phyloP scores from a whole-genome alignment of 495 filamentous ascomycete species.

The Penicillium macrosclerotiorum region DNA sequence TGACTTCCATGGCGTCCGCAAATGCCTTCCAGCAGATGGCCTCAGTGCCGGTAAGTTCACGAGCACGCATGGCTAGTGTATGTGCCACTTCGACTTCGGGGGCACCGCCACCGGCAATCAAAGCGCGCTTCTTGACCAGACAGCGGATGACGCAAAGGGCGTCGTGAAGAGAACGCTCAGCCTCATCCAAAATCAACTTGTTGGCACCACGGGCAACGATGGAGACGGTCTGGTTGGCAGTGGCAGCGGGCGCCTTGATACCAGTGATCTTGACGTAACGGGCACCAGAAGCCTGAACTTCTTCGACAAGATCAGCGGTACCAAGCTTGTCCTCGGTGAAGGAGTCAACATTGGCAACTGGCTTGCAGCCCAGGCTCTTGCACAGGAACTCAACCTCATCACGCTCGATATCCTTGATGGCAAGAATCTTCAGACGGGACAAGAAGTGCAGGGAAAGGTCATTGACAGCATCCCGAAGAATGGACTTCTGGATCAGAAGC shows the following conservation, averaged over 20 bases:
- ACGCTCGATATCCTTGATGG: slow-evolving; percentile 94
- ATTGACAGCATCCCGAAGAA: slow-evolving; percentile 95
- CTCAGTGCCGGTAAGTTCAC: slow-evolving; percentile 82
- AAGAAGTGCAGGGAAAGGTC: slow-evolving; percentile 96
- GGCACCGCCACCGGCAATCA: slow-evolving; percentile 94
- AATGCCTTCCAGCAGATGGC: slow-evolving; percentile 98
- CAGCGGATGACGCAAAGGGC: slow-evolving; percentile 97
- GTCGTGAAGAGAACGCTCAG: slow-evolving; percentile 93
- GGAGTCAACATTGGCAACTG: slow-evolving; percentile 96
- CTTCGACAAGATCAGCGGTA: slow-evolving; percentile 91
- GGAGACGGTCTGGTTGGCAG: slow-evolving; percentile 78
- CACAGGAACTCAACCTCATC: slow-evolving; percentile 99
- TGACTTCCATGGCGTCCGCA: slow-evolving; percentile 95
- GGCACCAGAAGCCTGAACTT: slow-evolving; percentile 80
- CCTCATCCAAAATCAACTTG: slow-evolving; percentile 90
- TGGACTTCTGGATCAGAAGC: slow-evolving; percentile 96
- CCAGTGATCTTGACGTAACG: slow-evolving; percentile 94
- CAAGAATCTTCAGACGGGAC: slow-evolving; percentile 91
- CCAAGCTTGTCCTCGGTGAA: slow-evolving; percentile 99
- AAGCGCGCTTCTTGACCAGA: slow-evolving; percentile 96
- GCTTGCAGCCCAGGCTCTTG: slow-evolving; percentile 97
- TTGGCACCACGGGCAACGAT: slow-evolving; percentile 95
- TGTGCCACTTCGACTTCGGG: slow-evolving; percentile 94
- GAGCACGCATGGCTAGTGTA: slow-evolving; percentile 73
- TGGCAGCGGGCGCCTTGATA: slow-evolving; percentile 58